Base-by-base conservation (phyloP, 176 grass and related monocot species). In the Paspalum notatum region DNA sequence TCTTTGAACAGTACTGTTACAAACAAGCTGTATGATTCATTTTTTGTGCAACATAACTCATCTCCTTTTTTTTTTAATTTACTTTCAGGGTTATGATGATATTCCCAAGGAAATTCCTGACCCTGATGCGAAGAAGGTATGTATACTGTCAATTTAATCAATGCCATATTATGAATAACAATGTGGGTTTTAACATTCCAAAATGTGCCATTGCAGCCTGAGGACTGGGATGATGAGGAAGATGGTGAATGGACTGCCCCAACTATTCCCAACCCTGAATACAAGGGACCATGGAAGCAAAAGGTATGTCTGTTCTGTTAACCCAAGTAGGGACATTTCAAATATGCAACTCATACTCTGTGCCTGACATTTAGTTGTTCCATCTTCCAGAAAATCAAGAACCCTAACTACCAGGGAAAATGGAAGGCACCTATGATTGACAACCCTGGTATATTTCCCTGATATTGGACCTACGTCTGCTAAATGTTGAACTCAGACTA, bases 231-330 rank as follows among this genome's bases (percentile, higher is more conserved):
- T 78, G 90, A 99, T 56, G 89, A 99, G 78, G 90, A 95, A 91
- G 93, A 95, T 88, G 96, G 96, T 85, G 96, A 99, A 86, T 99
- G 93, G 93, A 91, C 92, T 54, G 88, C 90, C n/a, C 89, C 93
- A 9, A 95, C 92, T 68, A 95, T 99, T 55, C 92, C 96, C 5
- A 95, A 99, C 84, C 96, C 96, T 10, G 90, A 95, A 48, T 95
- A 99, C 75, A 95, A 91, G 86, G 96, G 90, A 72, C 90, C 88
- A 65, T 93, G 92, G 93, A 95, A 83, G 55, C 96, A 91, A 93
- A 99, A 95, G 90, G 96, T 90, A 68, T 48, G 22, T 1, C 0
- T 68, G 0, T 74, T 80, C 60, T 37, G 24, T 80, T 21, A 61
- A 72, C 61, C 43, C 32, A 32, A 32, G 32, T 32, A 32, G 32